Conservation (phyloP, 495 filamentous ascomycete genomes). For the Trypethelium eluteriae region DNA sequence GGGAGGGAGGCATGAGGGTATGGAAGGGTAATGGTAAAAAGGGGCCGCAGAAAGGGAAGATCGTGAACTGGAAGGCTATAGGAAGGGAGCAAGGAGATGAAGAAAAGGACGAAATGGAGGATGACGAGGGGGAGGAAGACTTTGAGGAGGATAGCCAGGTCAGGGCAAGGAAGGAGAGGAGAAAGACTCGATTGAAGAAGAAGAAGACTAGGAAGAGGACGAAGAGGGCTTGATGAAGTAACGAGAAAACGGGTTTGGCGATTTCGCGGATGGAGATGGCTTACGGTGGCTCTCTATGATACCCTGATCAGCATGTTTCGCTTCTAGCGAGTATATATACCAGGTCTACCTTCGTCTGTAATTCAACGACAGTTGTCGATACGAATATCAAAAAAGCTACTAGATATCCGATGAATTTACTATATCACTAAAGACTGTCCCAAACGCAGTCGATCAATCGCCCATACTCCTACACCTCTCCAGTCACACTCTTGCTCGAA, state of each 20-base stretch:
- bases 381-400: too few relatives aligned
- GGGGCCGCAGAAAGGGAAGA: slow-evolving; percentile 22
- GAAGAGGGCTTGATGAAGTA: slow-evolving; percentile 38
- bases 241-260: neutral
- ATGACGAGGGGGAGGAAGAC: slow-evolving; percentile 23
- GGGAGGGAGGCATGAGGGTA: slow-evolving; percentile 68
- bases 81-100: slow-evolving; percentile 29
- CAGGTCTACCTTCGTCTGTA: too few relatives aligned
- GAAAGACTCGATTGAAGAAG: slow-evolving; percentile 29
- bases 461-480: neutral
- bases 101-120: slow-evolving; percentile 23
- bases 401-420: too few relatives aligned
- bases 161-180: slow-evolving; percentile 13
- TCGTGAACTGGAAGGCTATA: slow-evolving; percentile 35
- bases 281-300: neutral
- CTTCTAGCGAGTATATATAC: too few relatives aligned
- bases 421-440: neutral
- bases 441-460: neutral
- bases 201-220: slow-evolving; percentile 48
- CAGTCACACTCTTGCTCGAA: neutral
- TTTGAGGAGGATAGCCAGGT: slow-evolving; percentile 14
- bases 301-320: neutral
- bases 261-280: neutral
- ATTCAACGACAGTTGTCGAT: too few relatives aligned
- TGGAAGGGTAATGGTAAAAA: slow-evolving; percentile 38